Base-by-base conservation (phyloP, 345 rosid species). In the Aurinia saxatilis region DNA sequence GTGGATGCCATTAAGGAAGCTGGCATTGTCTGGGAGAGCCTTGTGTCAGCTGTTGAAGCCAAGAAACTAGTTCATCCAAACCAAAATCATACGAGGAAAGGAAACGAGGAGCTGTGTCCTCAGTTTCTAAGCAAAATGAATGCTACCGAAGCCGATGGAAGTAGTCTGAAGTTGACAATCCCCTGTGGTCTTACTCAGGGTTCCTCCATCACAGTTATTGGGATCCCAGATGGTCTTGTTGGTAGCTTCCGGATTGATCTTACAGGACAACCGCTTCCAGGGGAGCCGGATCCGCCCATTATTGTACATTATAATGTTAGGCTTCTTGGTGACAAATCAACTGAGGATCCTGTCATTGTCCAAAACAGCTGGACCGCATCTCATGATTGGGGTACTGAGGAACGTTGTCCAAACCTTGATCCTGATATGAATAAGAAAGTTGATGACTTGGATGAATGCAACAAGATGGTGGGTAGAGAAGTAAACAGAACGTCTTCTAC, bases 211-310 rank as follows among this genome's bases (percentile, higher is more conserved):
- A 86, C 99, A 30, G 77, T 95, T 39, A 88, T 90, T 46, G 95
- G 97, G 73, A 83, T 83, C 61, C 97, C 96, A 5, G 71, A 78
- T 68, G 97, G 95, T 66, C 90, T 95, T 77, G 85, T 84, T 53
- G 97, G 99, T 18, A 83, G 82, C 68, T 86, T 95, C 67, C 81
- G 81, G 61, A 80, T 95, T 67, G 97, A 95, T 73, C 70, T 95
- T 65, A 80, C 92, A 0, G 99, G 99, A 70, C 95, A 87, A 76
- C 80, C 89, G 47, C 91, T 95, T 42, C 96, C 97, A 8, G 99
- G 97, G 79, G 99, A 95, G 82, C 99, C 97, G 56, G 91, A 95
- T 70, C 99, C 99, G 16, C 99, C 99, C 7, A 72, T 95, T 60
- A 74, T 95, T 68, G 73, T 87, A 65, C 99, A 95, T 75, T 95